phyloP scores from a whole-genome alignment of 2,329 filamentous ascomycete species.

The Thyridium curvatum region DNA sequence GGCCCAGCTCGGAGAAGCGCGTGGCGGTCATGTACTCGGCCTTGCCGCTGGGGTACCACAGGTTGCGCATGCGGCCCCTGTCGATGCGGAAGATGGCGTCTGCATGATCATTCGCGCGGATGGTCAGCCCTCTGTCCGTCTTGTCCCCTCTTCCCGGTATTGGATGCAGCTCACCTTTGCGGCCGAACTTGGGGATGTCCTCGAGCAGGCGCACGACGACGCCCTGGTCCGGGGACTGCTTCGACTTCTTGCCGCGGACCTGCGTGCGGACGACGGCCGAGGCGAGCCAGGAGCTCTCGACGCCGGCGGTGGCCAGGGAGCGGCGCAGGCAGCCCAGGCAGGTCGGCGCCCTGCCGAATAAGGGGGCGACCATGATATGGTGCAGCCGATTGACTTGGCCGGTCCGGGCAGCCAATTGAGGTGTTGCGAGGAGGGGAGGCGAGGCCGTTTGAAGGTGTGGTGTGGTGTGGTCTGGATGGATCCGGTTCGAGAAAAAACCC shows the following conservation, averaged over 20 bases:
- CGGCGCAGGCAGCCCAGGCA: conserved; percentile 24
- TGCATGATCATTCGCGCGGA: conserved; percentile 2
- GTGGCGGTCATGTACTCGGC: conserved; percentile 27
- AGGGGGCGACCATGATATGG: neutral
- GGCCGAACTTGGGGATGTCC: conserved; percentile 32
- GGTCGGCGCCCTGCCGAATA: conserved; percentile 13
- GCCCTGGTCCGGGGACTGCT: conserved; percentile 29
- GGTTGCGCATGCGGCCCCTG: conserved; percentile 28
- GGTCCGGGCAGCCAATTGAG: no score
- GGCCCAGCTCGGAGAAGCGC: conserved; percentile 21
- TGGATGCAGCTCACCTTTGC: conserved; percentile 28
- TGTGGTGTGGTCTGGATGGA: no score
- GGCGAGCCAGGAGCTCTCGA: conserved; percentile 2
- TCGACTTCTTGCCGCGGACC: conserved; percentile 27
- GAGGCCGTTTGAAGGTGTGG: no score
- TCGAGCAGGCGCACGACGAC: conserved; percentile 36
- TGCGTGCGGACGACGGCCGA: conserved; percentile 19
- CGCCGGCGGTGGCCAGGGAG: conserved; percentile 7
- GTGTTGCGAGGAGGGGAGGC: no score
- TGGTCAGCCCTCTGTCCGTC: neutral
- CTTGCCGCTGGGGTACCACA: conserved; percentile 22
- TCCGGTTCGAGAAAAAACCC: no score
- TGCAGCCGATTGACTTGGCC: neutral
- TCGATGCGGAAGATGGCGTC: conserved; percentile 24
- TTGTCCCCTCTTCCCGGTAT: no score